A percentile compares a stretch with the other conserved stretches of the same genome.
Conservation (phyloP, 1,284 basidiomycete species). For the Irpex sp. region DNA sequence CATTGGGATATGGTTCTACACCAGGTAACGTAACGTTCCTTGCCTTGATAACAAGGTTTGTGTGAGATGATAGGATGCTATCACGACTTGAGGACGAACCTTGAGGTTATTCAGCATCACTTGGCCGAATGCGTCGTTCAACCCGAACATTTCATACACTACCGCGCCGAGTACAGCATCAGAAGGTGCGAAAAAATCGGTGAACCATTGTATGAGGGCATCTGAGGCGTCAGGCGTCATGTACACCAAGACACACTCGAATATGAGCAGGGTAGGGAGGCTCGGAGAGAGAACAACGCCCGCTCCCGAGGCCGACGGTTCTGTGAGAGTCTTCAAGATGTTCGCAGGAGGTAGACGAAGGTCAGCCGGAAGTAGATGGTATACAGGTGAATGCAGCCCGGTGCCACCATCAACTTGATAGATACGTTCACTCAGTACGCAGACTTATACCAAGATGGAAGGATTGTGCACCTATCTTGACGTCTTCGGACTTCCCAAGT, state of each 20-base stretch:
- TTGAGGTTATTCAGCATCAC: slow-evolving; percentile 86
- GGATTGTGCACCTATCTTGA: slow-evolving; percentile 37
- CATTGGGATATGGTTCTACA: slow-evolving; percentile 52
- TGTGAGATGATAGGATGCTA: not conserved
- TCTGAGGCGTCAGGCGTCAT: slow-evolving; percentile 59
- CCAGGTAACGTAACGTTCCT: slow-evolving; percentile 76
- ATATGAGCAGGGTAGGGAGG: slow-evolving; percentile 77
- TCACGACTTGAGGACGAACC: slow-evolving; percentile 33
- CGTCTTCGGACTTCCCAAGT: slow-evolving; percentile 44
- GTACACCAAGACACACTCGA: slow-evolving; percentile 93
- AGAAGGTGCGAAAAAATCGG: slow-evolving; percentile 40
- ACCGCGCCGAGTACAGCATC: slow-evolving; percentile 44
- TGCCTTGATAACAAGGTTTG: slow-evolving; percentile 37
- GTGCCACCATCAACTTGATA: slow-evolving; percentile 67
- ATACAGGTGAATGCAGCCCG: slow-evolving; percentile 55
- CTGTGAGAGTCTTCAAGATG: slow-evolving; percentile 35
- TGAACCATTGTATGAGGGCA: slow-evolving; percentile 72
- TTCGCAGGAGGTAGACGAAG: slow-evolving; percentile 50
- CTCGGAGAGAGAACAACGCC: slow-evolving; percentile 49
- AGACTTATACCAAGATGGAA: not conserved
- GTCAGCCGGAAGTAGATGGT: slow-evolving; percentile 74
- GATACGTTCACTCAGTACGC: not conserved
- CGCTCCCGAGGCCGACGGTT: slow-evolving; percentile 16
- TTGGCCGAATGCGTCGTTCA: slow-evolving; percentile 78
- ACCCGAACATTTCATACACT: slow-evolving; percentile 88